Base-by-base conservation (phyloP, 169 alveolate genomes). In the Cryptosporidium xiaoi region DNA sequence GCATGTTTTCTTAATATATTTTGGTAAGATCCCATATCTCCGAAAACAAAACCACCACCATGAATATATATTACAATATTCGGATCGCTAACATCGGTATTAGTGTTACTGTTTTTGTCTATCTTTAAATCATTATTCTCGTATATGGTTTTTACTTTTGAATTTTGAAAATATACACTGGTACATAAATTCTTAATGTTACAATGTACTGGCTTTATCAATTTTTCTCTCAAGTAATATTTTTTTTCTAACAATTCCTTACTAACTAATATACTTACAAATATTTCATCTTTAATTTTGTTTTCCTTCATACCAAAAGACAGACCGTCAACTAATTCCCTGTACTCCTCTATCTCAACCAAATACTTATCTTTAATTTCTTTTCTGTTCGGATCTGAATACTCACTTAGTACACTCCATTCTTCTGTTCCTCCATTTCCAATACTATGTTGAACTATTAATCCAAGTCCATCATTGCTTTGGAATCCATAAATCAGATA, bases 21-120 rank as follows among this genome's bases (percentile, higher is more conserved):
- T 15, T 71, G 56, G 51, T 71, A 71, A 12, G 84, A 51, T 24
- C 10, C 51, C 27, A 51, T 18, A 56, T 71, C 68, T 10, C 84
- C 84, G 51, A 71, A 56, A 18, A 71, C 84, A 71, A 55, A 71
- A 16, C 84, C 84, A 16, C 84, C 84, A 4, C 84, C 84, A 55
- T 71, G 84, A 33, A 71, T 31, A 24, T 24, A 71, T 55, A 71
- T 8, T 0, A 71, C 84, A 71, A 71, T 71, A 13, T 67, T 53
- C 13, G 84, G 84, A 12, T 34, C 50, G 15, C 50, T 64, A 7
- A 64, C 8, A 27, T 67, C 66, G 34, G 15, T 15, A 50, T 46
- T 27, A 12, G 20, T 34, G 20, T 12, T 20, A 16, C 29, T 33
- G 33, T 36, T 56, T 0, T 40, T 40, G 48, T 40, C 1, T 8